These are phyloP conservation scores for Pezicula rhizophila DNA, from an alignment of 2,329 filamentous ascomycete species.

Conservation along the genomic window DNA sequence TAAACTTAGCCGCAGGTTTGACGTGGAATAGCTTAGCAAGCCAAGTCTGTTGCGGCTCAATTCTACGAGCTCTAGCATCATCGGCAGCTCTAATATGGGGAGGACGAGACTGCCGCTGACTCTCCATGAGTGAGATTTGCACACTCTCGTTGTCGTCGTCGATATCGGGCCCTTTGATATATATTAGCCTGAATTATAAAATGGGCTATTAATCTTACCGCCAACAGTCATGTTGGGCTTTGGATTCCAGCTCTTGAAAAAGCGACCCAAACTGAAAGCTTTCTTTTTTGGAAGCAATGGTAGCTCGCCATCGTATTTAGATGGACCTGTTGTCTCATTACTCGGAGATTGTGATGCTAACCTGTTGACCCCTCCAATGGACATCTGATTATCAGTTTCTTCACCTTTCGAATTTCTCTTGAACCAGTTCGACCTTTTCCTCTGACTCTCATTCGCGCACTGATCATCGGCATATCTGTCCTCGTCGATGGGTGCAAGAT, in stretches of 20 bases:
- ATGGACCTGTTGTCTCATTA: conserved; percentile 3
- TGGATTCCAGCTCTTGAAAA: conserved; percentile 24
- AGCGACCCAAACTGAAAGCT: conserved; percentile 20
- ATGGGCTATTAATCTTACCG: conserved; percentile 18
- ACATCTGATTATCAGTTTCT: conserved; percentile 14
- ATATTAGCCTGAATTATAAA: conserved; percentile 6
- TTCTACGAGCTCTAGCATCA: conserved; percentile 35
- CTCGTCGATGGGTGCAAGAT: conserved; percentile 17
- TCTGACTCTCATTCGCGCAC: conserved; percentile 14
- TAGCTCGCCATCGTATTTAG: not conserved
- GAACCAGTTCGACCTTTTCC: conserved; percentile 27
- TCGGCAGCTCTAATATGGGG: conserved; percentile 9
- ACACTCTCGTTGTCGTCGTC: conserved; percentile 21
- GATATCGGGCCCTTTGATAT: conserved; percentile 16
- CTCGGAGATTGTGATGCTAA: conserved; percentile 11
- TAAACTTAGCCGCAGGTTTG: conserved; percentile 69
- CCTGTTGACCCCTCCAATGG: conserved; percentile 6
- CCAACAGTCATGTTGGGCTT: conserved; percentile 22
- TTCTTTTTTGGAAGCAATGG: conserved; percentile 20
- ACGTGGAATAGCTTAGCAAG: conserved; percentile 83
- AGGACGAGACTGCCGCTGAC: conserved; percentile 1
- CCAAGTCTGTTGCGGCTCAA: conserved; percentile 74
- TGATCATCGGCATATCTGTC: conserved; percentile 10
- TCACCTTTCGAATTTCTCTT: conserved; percentile 24
- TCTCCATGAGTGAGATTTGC: conserved; percentile 18